phyloP scores from a whole-genome alignment of 257 asterid genomes.

The Nicotiana benthamiana region DNA sequence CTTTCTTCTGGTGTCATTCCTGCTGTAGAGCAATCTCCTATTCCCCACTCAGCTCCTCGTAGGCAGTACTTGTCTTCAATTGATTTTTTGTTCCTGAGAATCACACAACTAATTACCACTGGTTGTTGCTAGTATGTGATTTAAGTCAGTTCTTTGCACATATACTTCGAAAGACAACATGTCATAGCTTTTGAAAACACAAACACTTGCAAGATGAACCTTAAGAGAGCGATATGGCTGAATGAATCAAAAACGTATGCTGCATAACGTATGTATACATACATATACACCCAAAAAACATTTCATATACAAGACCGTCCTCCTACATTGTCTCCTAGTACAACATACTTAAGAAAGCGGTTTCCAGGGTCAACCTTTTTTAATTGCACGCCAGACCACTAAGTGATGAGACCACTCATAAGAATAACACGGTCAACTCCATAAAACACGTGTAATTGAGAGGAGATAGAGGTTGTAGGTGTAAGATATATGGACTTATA shows the following conservation, averaged over 20 bases:
- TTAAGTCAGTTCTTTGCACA: background rate
- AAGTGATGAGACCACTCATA: too few relatives aligned
- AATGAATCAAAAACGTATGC: background rate
- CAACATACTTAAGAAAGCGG: too few relatives aligned
- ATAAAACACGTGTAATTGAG: too few relatives aligned
- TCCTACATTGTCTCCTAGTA: too few relatives aligned
- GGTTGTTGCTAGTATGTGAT: background rate
- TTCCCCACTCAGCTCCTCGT: conserved; percentile 98
- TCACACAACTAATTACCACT: background rate
- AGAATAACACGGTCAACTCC: too few relatives aligned
- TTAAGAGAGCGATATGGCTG: background rate
- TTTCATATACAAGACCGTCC: too few relatives aligned
- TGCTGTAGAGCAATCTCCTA: conserved; percentile 88
- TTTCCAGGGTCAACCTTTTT: too few relatives aligned
- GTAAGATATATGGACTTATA: too few relatives aligned
- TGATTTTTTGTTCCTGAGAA: conserved; percentile 52
- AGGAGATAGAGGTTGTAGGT: too few relatives aligned
- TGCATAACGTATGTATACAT: background rate
- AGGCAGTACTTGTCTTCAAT: conserved; percentile 71
- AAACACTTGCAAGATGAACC: background rate
- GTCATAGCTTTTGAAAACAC: background rate
- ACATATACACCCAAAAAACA: too few relatives aligned
- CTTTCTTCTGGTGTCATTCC: conserved; percentile 77
- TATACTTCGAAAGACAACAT: background rate
- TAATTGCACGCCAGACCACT: too few relatives aligned